These are phyloP conservation scores for Penicillium sp. DNA, from an alignment of 2,329 filamentous ascomycete genomes.

Conservation along the genomic window DNA sequence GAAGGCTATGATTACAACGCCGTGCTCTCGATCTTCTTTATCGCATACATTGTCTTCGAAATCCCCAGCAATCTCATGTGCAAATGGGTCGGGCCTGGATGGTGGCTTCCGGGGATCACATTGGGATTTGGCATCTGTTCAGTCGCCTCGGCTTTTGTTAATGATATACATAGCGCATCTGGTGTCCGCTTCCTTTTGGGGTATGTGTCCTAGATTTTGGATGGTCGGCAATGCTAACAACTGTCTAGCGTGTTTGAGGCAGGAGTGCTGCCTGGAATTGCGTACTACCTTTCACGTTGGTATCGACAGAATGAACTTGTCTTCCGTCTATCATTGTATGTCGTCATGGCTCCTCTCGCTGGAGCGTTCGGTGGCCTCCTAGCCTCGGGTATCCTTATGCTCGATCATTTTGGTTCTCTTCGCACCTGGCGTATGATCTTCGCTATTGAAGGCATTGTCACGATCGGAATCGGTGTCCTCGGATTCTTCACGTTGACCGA, in stretches of 20 bases:
- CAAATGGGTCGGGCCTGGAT: constrained; percentile 69
- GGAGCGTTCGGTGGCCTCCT: constrained; percentile 70
- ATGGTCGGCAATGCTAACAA: background rate
- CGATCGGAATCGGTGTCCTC: constrained; percentile 56
- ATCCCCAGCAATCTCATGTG: constrained; percentile 62
- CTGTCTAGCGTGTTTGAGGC: constrained; percentile 60
- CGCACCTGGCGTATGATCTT: constrained; percentile 68
- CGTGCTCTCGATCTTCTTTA: constrained; percentile 66
- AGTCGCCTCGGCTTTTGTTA: constrained; percentile 63
- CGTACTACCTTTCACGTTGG: constrained; percentile 71
- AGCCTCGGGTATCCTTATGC: constrained; percentile 60
- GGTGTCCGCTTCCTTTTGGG: constrained; percentile 67
- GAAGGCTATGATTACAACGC: constrained; percentile 66
- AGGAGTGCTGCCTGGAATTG: constrained; percentile 70
- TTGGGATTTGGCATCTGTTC: constrained; percentile 63
- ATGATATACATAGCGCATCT: constrained; percentile 50
- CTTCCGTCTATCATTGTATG: constrained; percentile 65
- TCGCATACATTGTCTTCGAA: constrained; percentile 71
- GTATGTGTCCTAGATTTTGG: background rate
- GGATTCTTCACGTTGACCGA: constrained; percentile 66
- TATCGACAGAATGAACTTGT: constrained; percentile 67
- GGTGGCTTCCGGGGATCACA: constrained; percentile 64
- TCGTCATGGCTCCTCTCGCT: constrained; percentile 67
- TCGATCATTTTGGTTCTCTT: constrained; percentile 57
- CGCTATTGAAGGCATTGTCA: constrained; percentile 67